These are phyloP conservation scores for Solanum chiquidenum DNA, from an alignment of 257 asterid species.

Conservation along the genomic window DNA sequence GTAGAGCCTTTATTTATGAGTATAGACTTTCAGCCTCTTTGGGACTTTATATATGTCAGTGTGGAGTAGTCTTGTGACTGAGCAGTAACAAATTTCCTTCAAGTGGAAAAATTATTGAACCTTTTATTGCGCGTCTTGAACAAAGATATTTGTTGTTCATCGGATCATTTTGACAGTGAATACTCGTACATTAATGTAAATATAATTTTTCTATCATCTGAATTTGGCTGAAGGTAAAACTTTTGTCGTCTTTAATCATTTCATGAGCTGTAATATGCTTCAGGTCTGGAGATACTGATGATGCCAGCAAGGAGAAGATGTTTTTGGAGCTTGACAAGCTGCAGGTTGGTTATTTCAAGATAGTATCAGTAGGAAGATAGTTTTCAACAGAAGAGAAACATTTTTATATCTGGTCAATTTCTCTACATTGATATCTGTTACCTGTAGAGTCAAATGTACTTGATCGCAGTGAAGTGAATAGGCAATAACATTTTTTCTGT, in stretches of 20 bases:
- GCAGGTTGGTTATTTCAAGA: slow-evolving; percentile 38
- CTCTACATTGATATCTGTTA: not conserved
- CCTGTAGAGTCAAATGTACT: not conserved
- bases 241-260: not conserved
- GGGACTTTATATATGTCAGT: not conserved
- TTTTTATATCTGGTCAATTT: not conserved
- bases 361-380: not conserved
- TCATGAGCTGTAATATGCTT: slow-evolving; percentile 1
- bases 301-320: slow-evolving; percentile 26
- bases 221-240: not conserved
- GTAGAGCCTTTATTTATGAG: not conserved
- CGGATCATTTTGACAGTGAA: not conserved
- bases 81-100: not conserved
- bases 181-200: not conserved
- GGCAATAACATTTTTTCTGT: not conserved
- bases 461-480: not conserved
- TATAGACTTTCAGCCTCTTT: not conserved
- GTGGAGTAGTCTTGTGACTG: not conserved
- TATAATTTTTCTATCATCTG: not conserved
- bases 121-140: not conserved
- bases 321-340: slow-evolving; percentile 48
- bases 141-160: not conserved
- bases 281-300: slow-evolving; percentile 49
- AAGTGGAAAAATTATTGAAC: not conserved
- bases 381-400: not conserved